Percentiles rank a stretch among this genome's conserved stretches.
Evolutionary conservation across 202 grass and related monocot species (phyloP).

Genomic region (Saccharum hybrid): DNA sequence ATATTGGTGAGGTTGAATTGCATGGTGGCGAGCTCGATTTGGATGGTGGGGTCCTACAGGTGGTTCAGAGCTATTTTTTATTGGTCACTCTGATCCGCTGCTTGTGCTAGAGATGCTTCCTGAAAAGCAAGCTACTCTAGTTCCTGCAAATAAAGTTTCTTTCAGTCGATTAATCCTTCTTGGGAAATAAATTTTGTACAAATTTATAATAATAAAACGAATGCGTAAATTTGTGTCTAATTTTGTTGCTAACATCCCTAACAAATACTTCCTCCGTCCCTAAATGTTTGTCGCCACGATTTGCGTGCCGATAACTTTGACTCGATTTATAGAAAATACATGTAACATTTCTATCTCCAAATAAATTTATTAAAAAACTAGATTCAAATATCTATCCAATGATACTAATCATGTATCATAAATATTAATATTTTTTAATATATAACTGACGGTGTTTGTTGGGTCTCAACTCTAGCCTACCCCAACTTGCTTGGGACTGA

Average conservation of each 20-base stretch:
- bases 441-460: too few species aligned
- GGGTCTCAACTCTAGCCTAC: too few species aligned
- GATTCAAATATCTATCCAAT: too few species aligned
- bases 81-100: neutral
- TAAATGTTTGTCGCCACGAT: too few species aligned
- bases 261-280: neutral
- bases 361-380: too few species aligned
- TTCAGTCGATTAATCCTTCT: neutral
- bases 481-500: too few species aligned
- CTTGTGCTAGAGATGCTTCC: neutral
- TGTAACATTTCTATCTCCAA: too few species aligned
- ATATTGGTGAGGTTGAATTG: neutral
- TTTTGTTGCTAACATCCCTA: neutral
- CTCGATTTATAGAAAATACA: too few species aligned
- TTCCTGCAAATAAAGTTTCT: neutral
- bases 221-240: neutral
- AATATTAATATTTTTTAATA: too few species aligned
- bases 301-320: too few species aligned
- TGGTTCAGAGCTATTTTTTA: neutral
- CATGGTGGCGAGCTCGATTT: neutral
- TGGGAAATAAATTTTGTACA: neutral
- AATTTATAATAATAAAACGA: neutral
- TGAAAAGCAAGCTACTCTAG: slow-evolving; percentile 1
- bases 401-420: too few species aligned
- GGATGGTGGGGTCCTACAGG: neutral